Percentiles rank a stretch among this genome's conserved stretches.
phyloP scores from a whole-genome alignment of 2,329 filamentous ascomycete genomes.

The Diaporthe destruens region DNA sequence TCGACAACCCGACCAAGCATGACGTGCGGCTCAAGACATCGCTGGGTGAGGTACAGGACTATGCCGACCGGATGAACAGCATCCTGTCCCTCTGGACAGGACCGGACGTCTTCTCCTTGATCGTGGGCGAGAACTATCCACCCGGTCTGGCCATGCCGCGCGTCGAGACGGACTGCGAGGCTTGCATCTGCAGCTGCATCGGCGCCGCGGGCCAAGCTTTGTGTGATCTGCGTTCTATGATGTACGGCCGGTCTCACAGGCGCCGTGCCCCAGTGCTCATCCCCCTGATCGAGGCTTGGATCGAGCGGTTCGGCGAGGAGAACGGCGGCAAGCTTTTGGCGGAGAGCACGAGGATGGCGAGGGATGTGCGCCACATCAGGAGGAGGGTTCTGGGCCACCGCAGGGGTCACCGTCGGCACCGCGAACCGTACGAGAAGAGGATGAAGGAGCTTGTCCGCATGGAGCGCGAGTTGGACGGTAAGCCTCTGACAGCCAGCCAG shows the following conservation, averaged over 20 bases:
- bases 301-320: constrained; percentile 48
- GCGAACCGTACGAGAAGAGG: constrained; percentile 15
- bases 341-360: constrained; percentile 34
- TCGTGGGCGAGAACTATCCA: constrained; percentile 41
- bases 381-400: background rate
- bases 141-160: constrained; percentile 44
- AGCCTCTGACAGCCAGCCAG: constrained; percentile 19
- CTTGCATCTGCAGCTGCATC: constrained; percentile 64
- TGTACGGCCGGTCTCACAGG: constrained; percentile 54
- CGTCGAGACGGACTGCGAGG: constrained; percentile 60
- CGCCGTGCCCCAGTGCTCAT: constrained; percentile 52
- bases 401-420: constrained; percentile 5
- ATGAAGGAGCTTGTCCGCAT: constrained; percentile 20
- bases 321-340: constrained; percentile 21
- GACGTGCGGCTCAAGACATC: constrained; percentile 35
- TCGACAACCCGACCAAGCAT: constrained; percentile 36
- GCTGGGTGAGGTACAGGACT: constrained; percentile 42
- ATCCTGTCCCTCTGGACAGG: constrained; percentile 36
- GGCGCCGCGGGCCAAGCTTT: constrained; percentile 59
- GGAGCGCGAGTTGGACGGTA: background rate
- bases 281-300: constrained; percentile 60
- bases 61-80: constrained; percentile 47
- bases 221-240: constrained; percentile 58
- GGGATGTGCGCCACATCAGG: constrained; percentile 30
- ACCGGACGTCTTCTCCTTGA: constrained; percentile 40